These are phyloP conservation scores for Globisporangium sylvaticum DNA, from an alignment of 352 stramenopile species.

Conservation along the genomic window DNA sequence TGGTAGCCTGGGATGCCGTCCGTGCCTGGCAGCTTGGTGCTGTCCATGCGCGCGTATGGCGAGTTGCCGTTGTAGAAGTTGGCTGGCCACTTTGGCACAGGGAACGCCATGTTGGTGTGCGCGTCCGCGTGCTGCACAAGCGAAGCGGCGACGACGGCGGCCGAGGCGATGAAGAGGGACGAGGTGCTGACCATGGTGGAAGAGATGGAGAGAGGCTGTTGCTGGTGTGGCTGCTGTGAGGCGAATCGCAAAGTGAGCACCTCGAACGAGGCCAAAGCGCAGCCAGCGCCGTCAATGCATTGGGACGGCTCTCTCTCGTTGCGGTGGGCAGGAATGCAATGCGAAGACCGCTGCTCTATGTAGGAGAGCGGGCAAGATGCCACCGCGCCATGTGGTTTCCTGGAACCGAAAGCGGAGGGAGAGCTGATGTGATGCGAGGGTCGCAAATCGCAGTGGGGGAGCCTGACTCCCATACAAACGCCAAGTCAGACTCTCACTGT, in stretches of 20 bases:
- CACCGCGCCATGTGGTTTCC: background rate
- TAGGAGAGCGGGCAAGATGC: background rate
- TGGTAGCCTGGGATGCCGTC: constrained; percentile 8
- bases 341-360: background rate
- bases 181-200: constrained; percentile 15
- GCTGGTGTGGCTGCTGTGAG: background rate
- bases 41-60: constrained; percentile 18
- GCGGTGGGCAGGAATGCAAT: background rate
- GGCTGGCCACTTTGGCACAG: constrained; percentile 4
- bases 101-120: constrained; percentile 20
- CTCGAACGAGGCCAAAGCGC: too few relatives aligned
- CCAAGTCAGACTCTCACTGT: background rate
- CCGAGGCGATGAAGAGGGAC: constrained; percentile 13
- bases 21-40: constrained; percentile 7
- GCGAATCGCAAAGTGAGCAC: background rate
- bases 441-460: background rate
- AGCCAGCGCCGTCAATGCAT: background rate
- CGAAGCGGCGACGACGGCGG: background rate
- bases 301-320: background rate
- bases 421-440: background rate
- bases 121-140: constrained; percentile 14
- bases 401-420: background rate
- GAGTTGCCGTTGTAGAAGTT: constrained; percentile 20
- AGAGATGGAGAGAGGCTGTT: background rate
- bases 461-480: background rate